phyloP scores from a whole-genome alignment of 2,329 filamentous ascomycete species.

The Xylariales sp. region DNA sequence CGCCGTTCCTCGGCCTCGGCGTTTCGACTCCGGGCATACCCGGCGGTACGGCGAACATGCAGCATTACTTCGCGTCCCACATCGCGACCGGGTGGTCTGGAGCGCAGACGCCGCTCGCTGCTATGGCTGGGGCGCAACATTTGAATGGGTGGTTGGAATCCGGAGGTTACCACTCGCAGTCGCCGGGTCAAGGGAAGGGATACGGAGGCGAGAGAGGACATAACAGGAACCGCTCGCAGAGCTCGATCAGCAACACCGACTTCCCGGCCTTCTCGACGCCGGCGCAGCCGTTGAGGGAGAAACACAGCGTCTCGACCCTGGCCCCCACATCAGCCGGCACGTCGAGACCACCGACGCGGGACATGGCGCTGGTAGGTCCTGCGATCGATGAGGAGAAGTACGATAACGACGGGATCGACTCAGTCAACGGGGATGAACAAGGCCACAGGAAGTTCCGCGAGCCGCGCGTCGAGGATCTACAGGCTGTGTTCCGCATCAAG shows the following conservation, averaged over 20 bases:
- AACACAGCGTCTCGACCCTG: slow-evolving; percentile 59
- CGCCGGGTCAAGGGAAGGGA: slow-evolving; percentile 8
- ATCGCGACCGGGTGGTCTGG: slow-evolving; percentile 65
- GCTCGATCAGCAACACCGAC: slow-evolving; percentile 43
- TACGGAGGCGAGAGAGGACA: slow-evolving; percentile 23
- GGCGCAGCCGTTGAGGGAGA: slow-evolving; percentile 42
- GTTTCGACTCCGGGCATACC: slow-evolving; percentile 59
- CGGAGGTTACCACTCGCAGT: slow-evolving; percentile 5
- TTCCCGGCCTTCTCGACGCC: slow-evolving; percentile 34
- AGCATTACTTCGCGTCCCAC: slow-evolving; percentile 80
- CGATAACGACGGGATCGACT: slow-evolving; percentile 20
- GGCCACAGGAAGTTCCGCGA: slow-evolving; percentile 58
- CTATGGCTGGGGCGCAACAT: slow-evolving; percentile 68
- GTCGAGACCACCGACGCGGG: slow-evolving; percentile 55
- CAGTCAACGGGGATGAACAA: slow-evolving; percentile 31
- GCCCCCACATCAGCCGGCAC: slow-evolving; percentile 49
- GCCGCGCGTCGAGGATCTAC: slow-evolving; percentile 77
- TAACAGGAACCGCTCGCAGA: slow-evolving; percentile 40
- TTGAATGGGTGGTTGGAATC: slow-evolving; percentile 44
- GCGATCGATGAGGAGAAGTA: slow-evolving; percentile 17
- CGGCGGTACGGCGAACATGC: slow-evolving; percentile 69
- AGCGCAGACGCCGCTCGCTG: slow-evolving; percentile 73
- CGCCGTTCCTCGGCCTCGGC: slow-evolving; percentile 49
- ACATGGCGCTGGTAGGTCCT: slow-evolving; percentile 34
- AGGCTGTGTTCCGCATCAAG: slow-evolving; percentile 85